Evolutionary conservation across 257 asterid species (phyloP).

Genomic region (Solanum megistacrolobum): DNA sequence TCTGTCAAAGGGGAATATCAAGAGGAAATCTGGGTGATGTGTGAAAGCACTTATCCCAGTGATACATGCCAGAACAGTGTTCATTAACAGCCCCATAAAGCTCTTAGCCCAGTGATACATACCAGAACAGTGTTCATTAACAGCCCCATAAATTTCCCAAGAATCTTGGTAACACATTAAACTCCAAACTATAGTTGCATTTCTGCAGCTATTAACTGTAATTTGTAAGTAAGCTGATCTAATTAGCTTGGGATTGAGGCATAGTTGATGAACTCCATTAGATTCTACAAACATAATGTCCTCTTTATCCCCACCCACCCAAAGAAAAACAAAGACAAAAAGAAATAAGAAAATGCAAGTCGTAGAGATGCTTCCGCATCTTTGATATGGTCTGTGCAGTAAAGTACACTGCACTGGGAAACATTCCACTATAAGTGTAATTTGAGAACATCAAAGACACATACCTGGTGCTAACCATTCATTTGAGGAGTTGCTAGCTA

Average conservation of each 20-base stretch:
- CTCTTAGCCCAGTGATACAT: not conserved
- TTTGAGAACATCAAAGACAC: not conserved
- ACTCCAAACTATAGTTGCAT: not conserved
- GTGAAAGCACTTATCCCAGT: not conserved
- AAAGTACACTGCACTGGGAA: not conserved
- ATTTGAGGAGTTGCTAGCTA: constrained; percentile 48
- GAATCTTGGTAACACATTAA: not conserved
- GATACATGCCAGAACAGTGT: too few species aligned
- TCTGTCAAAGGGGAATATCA: not conserved
- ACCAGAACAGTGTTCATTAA: not conserved
- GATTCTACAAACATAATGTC: not conserved
- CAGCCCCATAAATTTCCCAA: not conserved
- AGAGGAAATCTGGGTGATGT: not conserved
- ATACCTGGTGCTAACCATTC: constrained; percentile 88
- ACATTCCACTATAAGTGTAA: not conserved
- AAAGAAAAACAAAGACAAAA: not conserved
- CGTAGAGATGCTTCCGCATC: not conserved
- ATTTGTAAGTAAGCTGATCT: not conserved
- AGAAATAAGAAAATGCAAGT: not conserved
- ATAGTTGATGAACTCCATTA: not conserved
- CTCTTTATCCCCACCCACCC: not conserved
- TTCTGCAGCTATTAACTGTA: not conserved
- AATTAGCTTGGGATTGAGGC: not conserved
- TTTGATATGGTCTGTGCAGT: not conserved
- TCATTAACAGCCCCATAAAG: not conserved